These are phyloP conservation scores for Trichothecium roseum DNA, from an alignment of 2,329 filamentous ascomycete genomes.

Conservation along the genomic window DNA sequence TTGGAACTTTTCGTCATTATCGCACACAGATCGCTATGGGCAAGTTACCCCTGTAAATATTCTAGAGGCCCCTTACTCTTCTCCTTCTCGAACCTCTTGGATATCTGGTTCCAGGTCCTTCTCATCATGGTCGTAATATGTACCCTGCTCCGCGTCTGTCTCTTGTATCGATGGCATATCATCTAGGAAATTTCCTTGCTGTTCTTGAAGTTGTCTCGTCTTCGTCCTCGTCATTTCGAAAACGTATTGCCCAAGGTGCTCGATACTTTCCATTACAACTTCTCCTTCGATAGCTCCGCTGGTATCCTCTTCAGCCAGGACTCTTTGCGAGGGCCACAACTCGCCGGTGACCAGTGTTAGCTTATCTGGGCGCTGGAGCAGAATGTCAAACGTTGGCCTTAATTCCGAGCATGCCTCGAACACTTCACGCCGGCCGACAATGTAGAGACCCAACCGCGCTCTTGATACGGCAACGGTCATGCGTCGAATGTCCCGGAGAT, in stretches of 20 bases:
- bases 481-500: constrained; percentile 84
- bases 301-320: constrained; percentile 26
- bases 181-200: constrained; percentile 14
- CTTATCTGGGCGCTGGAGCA: constrained; percentile 71
- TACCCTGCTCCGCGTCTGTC: constrained; percentile 16
- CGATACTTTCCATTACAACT: constrained; percentile 76
- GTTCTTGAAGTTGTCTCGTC: constrained; percentile 36
- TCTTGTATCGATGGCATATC: constrained; percentile 15
- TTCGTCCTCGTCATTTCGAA: constrained; percentile 80
- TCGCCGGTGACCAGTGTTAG: constrained; percentile 75
- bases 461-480: constrained; percentile 92
- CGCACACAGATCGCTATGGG: too few species aligned
- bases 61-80: constrained; percentile 4
- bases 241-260: constrained; percentile 93
- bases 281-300: constrained; percentile 35
- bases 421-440: constrained; percentile 77
- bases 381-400: constrained; percentile 69
- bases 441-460: constrained; percentile 81
- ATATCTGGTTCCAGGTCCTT: constrained; percentile 22
- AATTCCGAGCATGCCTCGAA: constrained; percentile 88
- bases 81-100: constrained; percentile 23
- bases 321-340: constrained; percentile 63
- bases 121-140: constrained; percentile 18
- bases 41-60: background rate
- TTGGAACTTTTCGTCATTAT: too few species aligned